Conservation (phyloP, 1,284 basidiomycete species). For the Volvariella surrecta region DNA sequence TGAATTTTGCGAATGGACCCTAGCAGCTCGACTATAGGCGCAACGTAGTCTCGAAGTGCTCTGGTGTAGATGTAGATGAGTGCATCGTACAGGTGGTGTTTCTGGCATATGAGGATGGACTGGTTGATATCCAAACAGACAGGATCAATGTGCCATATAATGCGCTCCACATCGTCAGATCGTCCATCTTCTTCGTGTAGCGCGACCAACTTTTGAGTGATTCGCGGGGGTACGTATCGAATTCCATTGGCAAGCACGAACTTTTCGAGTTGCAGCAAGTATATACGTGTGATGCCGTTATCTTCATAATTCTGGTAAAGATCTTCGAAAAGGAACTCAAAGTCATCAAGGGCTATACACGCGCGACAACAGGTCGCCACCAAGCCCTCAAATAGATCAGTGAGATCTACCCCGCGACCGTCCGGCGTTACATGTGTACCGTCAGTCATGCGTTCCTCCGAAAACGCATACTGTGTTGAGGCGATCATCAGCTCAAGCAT, state of each 20-base stretch:
- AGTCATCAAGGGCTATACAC: conserved; percentile 74
- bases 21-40: conserved; percentile 83
- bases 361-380: conserved; percentile 79
- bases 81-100: conserved; percentile 84
- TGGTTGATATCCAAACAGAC: conserved; percentile 91
- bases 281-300: conserved; percentile 82
- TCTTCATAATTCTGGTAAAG: conserved; percentile 88
- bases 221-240: conserved; percentile 71
- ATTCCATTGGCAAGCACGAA: conserved; percentile 78
- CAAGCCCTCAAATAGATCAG: conserved; percentile 82
- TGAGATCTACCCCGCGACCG: conserved; percentile 89
- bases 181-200: conserved; percentile 69
- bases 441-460: conserved; percentile 89
- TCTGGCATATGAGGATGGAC: conserved; percentile 79
- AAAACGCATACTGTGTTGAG: conserved; percentile 86
- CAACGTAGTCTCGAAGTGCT: conserved; percentile 82
- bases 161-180: conserved; percentile 73
- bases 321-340: conserved; percentile 87
- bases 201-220: conserved; percentile 80
- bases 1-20: conserved; percentile 67
- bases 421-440: conserved; percentile 77
- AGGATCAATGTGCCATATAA: conserved; percentile 97
- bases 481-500: conserved; percentile 82
- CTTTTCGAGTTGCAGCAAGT: conserved; percentile 75
- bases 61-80: conserved; percentile 91